Evolutionary conservation across 2,329 filamentous ascomycete genomes (phyloP).

Genomic region (Aspergillus sojae): DNA sequence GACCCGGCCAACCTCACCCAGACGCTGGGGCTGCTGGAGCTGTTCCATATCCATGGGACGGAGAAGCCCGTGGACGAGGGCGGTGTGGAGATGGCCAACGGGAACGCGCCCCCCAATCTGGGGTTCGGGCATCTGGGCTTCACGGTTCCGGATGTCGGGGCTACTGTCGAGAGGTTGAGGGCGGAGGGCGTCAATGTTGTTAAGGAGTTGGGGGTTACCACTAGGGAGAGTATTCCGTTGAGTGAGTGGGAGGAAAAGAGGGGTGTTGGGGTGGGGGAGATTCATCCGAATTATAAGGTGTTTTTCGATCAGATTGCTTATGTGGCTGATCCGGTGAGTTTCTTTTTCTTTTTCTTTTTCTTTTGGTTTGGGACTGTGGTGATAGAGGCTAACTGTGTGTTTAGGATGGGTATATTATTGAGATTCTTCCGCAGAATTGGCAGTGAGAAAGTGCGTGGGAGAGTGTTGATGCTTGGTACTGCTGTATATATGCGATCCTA

Average conservation of each 20-base stretch:
- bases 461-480: background rate
- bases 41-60: constrained; percentile 42
- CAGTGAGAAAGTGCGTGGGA: background rate
- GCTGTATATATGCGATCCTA: background rate
- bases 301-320: constrained; percentile 42
- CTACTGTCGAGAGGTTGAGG: constrained; percentile 33
- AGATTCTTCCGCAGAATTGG: constrained; percentile 34
- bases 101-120: constrained; percentile 38
- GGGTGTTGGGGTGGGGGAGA: constrained; percentile 35
- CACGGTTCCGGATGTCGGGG: constrained; percentile 40
- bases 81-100: constrained; percentile 27
- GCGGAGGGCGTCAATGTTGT: constrained; percentile 34
- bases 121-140: constrained; percentile 45
- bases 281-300: constrained; percentile 37
- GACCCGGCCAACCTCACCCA: constrained; percentile 29
- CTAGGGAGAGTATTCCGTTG: constrained; percentile 34
- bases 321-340: constrained; percentile 43
- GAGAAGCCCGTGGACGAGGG: constrained; percentile 26
- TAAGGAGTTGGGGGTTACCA: constrained; percentile 37
- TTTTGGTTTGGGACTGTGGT: background rate
- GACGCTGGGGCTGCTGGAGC: constrained; percentile 39
- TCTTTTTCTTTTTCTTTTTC: background rate
- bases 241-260: constrained; percentile 37
- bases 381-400: background rate
- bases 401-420: constrained; percentile 40